A percentile compares a stretch with the other conserved stretches of the same genome.
These are phyloP conservation scores for Ormosia semicastrata DNA, from an alignment of 306 rosid species.

Conservation along the genomic window DNA sequence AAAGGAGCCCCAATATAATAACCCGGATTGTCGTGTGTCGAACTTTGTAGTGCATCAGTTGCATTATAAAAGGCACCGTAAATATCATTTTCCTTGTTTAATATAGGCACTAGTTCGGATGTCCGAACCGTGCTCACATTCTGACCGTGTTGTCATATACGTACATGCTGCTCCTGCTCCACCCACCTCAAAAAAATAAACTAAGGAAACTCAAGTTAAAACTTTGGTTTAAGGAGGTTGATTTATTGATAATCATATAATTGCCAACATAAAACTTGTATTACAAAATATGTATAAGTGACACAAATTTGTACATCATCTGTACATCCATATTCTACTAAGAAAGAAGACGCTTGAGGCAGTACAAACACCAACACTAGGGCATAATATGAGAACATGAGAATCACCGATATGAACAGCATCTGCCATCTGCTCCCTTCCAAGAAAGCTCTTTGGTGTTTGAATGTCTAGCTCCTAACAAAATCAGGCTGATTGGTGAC, in stretches of 20 bases:
- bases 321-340: not conserved
- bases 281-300: not conserved
- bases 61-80: no score
- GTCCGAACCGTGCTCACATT: not conserved
- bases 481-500: conserved; percentile 88
- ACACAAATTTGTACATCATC: conserved; percentile 20
- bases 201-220: not conserved
- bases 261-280: not conserved
- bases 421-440: not conserved
- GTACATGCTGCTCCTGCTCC: not conserved
- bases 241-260: not conserved
- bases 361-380: not conserved
- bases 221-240: not conserved
- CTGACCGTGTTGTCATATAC: not conserved
- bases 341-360: not conserved
- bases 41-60: no score
- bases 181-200: not conserved
- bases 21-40: no score
- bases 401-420: not conserved
- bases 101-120: not conserved
- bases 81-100: not conserved
- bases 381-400: not conserved
- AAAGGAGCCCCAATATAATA: no score
- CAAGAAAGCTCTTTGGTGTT: not conserved
- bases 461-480: conserved; percentile 20